Evolutionary conservation across 495 filamentous ascomycete species (phyloP).

Genomic region (Filosporella fistucella): DNA sequence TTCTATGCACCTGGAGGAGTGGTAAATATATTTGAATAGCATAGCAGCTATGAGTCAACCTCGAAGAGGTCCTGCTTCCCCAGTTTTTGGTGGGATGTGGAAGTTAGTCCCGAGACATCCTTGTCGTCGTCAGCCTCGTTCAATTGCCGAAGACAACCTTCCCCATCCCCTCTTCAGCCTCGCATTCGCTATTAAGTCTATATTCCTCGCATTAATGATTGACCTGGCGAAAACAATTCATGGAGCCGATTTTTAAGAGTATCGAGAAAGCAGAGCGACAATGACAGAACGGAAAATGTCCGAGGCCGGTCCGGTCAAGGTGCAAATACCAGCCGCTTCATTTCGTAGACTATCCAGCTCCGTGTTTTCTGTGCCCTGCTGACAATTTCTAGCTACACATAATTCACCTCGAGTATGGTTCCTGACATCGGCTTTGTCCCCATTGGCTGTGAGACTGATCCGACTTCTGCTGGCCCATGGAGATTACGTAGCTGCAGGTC

Average conservation of each 20-base stretch:
- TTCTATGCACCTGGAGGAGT: no score
- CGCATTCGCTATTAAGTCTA: background rate
- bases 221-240: background rate
- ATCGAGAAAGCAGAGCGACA: background rate
- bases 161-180: constrained; percentile 9
- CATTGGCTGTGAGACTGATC: constrained; percentile 67
- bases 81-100: no score
- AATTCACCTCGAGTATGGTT: constrained; percentile 76
- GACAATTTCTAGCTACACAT: constrained; percentile 30
- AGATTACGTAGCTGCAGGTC: constrained; percentile 76
- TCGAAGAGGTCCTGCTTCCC: no score
- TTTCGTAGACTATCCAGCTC: constrained; percentile 15
- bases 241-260: background rate
- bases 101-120: no score
- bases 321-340: constrained; percentile 16
- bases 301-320: constrained; percentile 13
- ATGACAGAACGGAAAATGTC: constrained; percentile 23
- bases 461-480: constrained; percentile 77
- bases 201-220: background rate
- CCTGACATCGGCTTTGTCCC: constrained; percentile 76
- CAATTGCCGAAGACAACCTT: no score
- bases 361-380: background rate
- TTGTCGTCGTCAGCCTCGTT: no score
- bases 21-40: no score
- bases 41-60: no score